Evolutionary conservation across 148 eudicot genomes (phyloP), one percentile per base, ranked within the genome.

Genomic region (Rhododendron griersonianum): DNA sequence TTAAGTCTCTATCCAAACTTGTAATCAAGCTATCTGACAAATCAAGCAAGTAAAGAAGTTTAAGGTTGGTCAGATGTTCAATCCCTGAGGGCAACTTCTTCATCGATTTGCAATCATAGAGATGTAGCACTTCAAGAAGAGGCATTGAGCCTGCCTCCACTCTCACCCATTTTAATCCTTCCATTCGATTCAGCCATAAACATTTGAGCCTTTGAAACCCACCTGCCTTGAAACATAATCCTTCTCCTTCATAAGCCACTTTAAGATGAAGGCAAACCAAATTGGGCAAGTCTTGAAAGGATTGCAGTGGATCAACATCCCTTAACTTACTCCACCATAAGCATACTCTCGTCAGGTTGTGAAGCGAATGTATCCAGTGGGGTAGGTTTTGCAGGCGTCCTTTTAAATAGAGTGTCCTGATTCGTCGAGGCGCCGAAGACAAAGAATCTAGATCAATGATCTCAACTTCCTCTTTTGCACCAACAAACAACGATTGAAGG

Each of bases 211-310:
- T 77, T 44, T 15, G 87, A 78, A 87, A 89, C 1, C 86, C 86
- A 37, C 85, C 80, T 63, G 85, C 85, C 30, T 51, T 82, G 81
- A 87, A 89, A 51, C 74, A 44, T 19, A 89, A 78, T 8, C 15
- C 28, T 1, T 87, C 78, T 11, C 90, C 89, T 65, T 75, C 75
- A 63, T 84, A 89, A 41, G 89, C 89, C 7, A 5, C 10, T 3
- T 0, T 2, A 5, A 89, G 53, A 1, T 8, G 0, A 47, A 86
- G 75, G 47, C 2, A 13, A 45, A 48, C 67, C 63, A 89, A 47
- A 86, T 86, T 84, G 18, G 90, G 90, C 61, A 89, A 82, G 28
- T 14, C 61, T 67, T 86, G 80, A 65, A 89, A 83, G 10, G 50
- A 37, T 10, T 86, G 14, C 6, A 89, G 80, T 1, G 88, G 87